Evolutionary conservation across 192 early-diverging fungal genomes (phyloP).

Genomic region (Coemansia sp.): DNA sequence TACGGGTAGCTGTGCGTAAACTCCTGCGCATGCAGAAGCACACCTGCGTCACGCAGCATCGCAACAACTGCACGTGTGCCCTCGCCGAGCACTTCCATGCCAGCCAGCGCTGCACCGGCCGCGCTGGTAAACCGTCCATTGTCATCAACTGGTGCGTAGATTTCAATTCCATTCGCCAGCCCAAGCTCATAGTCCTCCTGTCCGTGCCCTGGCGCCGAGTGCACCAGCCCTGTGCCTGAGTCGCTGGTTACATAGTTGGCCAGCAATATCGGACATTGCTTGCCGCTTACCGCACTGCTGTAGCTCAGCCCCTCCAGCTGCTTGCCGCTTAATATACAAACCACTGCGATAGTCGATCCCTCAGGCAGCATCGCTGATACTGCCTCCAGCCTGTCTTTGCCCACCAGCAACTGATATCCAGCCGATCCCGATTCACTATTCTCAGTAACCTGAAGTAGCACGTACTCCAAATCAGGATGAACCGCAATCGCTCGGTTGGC

Average conservation of each 20-base stretch:
- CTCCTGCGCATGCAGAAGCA: conserved; percentile 55
- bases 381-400: conserved; percentile 21
- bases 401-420: conserved; percentile 29
- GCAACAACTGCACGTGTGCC: conserved; percentile 62
- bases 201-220: conserved; percentile 80
- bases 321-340: conserved; percentile 36
- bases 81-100: conserved; percentile 60
- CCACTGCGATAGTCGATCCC: conserved; percentile 1
- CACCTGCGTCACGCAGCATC: conserved; percentile 38
- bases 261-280: conserved; percentile 57
- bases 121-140: conserved; percentile 68
- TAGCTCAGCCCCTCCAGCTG: conserved; percentile 61
- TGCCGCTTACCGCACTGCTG: conserved; percentile 56
- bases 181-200: conserved; percentile 79
- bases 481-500: conserved; percentile 74
- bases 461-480: conserved; percentile 64
- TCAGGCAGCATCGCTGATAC: conserved; percentile 18
- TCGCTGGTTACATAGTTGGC: conserved; percentile 69
- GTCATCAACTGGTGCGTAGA: conserved; percentile 72
- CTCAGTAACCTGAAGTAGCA: conserved; percentile 32
- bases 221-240: conserved; percentile 79
- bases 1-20: conserved; percentile 78
- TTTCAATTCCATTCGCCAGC: conserved; percentile 55
- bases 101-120: conserved; percentile 60
- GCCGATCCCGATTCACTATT: not conserved